phyloP scores from a whole-genome alignment of 2,329 filamentous ascomycete genomes.

The Fonsecaea multimorphosa region DNA sequence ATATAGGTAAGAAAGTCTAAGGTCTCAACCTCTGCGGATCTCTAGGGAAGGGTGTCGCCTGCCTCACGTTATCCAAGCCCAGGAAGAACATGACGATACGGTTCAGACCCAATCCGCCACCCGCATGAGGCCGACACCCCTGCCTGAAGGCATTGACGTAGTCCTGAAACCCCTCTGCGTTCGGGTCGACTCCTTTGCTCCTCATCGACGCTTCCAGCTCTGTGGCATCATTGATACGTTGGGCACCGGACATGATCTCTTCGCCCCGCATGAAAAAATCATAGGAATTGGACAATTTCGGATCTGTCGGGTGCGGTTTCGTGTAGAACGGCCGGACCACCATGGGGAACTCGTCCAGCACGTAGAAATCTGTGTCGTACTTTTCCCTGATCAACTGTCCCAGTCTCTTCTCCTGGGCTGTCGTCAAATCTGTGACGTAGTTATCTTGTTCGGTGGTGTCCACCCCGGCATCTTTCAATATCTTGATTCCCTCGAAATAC shows the following conservation, averaged over 20 bases:
- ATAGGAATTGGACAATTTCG: conserved; percentile 70
- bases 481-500: conserved; percentile 56
- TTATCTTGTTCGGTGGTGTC: conserved; percentile 57
- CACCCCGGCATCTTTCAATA: conserved; percentile 58
- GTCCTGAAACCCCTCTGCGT: conserved; percentile 65
- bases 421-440: conserved; percentile 56
- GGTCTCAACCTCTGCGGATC: conserved; percentile 64
- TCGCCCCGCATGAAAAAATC: conserved; percentile 75
- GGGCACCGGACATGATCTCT: conserved; percentile 71
- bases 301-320: conserved; percentile 73
- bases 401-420: conserved; percentile 68
- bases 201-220: conserved; percentile 65
- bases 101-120: conserved; percentile 70
- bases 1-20: conserved; percentile 37
- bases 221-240: conserved; percentile 68
- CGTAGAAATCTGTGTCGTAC: conserved; percentile 94
- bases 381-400: conserved; percentile 85
- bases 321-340: conserved; percentile 90
- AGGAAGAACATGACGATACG: conserved; percentile 71
- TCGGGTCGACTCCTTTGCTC: conserved; percentile 65
- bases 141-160: conserved; percentile 70
- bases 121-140: conserved; percentile 68
- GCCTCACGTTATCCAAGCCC: conserved; percentile 67
- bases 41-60: conserved; percentile 68
- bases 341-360: conserved; percentile 95